These are phyloP conservation scores for Phytophthora kernoviae DNA, from an alignment of 352 stramenopile genomes.

Conservation along the genomic window DNA sequence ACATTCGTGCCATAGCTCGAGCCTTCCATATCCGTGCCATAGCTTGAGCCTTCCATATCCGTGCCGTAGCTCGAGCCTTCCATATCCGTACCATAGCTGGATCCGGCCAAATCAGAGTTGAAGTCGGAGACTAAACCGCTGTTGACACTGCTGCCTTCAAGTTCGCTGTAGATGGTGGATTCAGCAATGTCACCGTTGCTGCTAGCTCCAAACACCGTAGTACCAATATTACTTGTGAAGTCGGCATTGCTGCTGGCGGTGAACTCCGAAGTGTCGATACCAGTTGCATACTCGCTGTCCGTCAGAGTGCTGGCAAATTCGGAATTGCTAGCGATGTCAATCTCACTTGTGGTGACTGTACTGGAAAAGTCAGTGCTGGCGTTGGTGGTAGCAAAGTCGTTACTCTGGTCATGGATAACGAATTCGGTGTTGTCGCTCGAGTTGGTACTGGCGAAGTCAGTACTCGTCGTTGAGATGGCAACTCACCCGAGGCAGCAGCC, in stretches of 20 bases:
- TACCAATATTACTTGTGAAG: constrained; percentile 12
- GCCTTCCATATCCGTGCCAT: constrained; percentile 21
- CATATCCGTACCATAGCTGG: too few species aligned
- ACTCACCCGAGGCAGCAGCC: background rate
- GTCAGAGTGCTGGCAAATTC: constrained; percentile 28
- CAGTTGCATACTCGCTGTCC: constrained; percentile 10
- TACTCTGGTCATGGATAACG: constrained; percentile 32
- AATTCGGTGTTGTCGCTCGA: constrained; percentile 36
- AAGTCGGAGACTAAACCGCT: constrained; percentile 22
- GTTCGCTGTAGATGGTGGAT: constrained; percentile 17
- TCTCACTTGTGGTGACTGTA: constrained; percentile 38
- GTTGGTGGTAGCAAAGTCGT: constrained; percentile 26
- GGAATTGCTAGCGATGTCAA: constrained; percentile 27
- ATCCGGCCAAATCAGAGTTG: too few species aligned
- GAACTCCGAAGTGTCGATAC: constrained; percentile 6
- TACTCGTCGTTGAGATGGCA: background rate
- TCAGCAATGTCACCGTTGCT: constrained; percentile 24
- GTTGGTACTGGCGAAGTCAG: constrained; percentile 24
- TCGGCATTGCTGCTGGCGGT: constrained; percentile 14
- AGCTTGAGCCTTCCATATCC: constrained; percentile 28
- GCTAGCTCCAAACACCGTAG: constrained; percentile 16
- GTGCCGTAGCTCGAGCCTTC: too few species aligned
- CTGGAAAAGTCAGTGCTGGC: constrained; percentile 36
- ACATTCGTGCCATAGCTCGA: constrained; percentile 33
- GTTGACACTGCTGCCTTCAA: constrained; percentile 30